Conservation (phyloP, 768 basidiomycete species). For the Dacryopinax spathularia region DNA sequence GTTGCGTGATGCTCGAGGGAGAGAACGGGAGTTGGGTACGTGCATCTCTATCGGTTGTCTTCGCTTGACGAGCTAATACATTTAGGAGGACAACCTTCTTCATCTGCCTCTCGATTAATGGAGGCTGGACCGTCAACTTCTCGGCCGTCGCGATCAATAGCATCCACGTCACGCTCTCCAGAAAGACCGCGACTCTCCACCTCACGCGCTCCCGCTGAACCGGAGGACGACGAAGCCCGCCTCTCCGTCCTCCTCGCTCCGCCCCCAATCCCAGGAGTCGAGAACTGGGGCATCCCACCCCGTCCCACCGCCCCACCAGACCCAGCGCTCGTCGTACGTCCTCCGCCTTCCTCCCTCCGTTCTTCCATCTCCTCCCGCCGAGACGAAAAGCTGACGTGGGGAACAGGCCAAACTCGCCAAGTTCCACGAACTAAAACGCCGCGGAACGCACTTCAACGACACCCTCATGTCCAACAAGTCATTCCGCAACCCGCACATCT, state of each 20-base stretch:
- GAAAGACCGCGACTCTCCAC: neutral
- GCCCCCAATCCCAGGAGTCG: conserved; percentile 45
- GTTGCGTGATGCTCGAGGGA: neutral
- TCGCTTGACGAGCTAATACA: neutral
- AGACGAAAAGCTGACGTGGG: neutral
- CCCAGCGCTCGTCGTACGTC: conserved; percentile 44
- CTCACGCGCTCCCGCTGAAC: neutral
- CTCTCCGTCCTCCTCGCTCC: conserved; percentile 48
- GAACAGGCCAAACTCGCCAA: conserved; percentile 62
- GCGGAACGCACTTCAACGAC: conserved; percentile 88
- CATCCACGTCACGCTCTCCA: neutral
- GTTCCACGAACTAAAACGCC: conserved; percentile 59
- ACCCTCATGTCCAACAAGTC: conserved; percentile 83
- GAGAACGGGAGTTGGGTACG: neutral
- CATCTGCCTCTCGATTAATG: neutral
- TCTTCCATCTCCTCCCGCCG: neutral
- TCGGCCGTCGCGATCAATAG: neutral
- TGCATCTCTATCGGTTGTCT: neutral
- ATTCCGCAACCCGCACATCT: conserved; percentile 94
- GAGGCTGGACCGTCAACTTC: neutral
- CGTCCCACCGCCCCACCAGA: conserved; percentile 42
- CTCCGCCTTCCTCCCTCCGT: neutral
- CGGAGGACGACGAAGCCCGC: conserved; percentile 30
- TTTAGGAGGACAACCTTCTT: too few species aligned
- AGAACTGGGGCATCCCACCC: conserved; percentile 67